A percentile compares a stretch with the other conserved stretches of the same genome.
These are phyloP conservation scores for Singerocomus rubriflavus DNA, from an alignment of 1,284 basidiomycete genomes.

Conservation along the genomic window DNA sequence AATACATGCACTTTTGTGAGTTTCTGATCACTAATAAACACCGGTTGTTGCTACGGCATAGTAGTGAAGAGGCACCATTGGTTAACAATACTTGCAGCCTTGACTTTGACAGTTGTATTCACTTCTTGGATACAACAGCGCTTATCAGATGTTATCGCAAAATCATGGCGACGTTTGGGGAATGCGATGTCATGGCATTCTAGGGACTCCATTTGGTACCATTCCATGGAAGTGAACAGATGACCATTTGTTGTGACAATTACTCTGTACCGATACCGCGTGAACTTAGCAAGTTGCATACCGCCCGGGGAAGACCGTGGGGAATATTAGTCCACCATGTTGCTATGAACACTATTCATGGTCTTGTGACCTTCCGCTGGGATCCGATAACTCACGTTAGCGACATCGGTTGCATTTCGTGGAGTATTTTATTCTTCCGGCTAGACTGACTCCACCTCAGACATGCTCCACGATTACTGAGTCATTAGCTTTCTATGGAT, in stretches of 20 bases:
- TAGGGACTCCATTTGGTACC: too few relatives aligned
- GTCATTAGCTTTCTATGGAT: neutral
- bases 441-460: neutral
- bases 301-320: neutral
- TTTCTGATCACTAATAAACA: neutral
- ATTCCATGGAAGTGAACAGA: neutral
- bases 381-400: neutral
- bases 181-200: neutral
- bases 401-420: neutral
- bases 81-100: neutral
- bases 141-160: too few relatives aligned
- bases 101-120: too few relatives aligned
- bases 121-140: too few relatives aligned
- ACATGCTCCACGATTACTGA: neutral
- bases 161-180: too few relatives aligned
- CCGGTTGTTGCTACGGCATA: too few relatives aligned
- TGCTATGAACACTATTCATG: neutral
- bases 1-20: conserved; percentile 5
- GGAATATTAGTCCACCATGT: neutral
- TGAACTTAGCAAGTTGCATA: neutral
- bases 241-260: neutral
- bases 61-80: neutral
- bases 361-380: neutral
- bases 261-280: neutral
- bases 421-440: too few relatives aligned